phyloP scores from a whole-genome alignment of 73 alveolate genomes.

The Symbiodinium natans region DNA sequence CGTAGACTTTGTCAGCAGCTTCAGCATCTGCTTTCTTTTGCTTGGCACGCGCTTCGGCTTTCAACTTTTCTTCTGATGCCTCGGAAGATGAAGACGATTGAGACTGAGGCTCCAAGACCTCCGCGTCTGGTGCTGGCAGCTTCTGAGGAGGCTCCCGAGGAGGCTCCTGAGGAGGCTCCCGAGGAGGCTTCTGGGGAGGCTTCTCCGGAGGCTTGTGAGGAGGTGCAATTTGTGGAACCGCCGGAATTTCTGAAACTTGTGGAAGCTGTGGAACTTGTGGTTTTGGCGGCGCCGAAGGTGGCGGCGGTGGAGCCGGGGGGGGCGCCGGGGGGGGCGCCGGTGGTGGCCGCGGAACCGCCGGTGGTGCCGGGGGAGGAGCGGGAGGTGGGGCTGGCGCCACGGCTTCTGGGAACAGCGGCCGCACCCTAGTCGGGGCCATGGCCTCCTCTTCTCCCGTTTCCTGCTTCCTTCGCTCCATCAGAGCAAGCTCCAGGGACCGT shows the following conservation, averaged over 20 bases:
- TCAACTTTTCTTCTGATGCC: neutral
- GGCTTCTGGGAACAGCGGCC: neutral
- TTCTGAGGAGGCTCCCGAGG: too few relatives aligned
- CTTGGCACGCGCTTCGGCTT: slow-evolving; percentile 1
- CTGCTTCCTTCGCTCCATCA: slow-evolving; percentile 18
- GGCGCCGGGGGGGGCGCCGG: neutral
- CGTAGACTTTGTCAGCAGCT: slow-evolving; percentile 35
- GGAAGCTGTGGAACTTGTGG: neutral
- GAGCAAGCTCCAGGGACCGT: slow-evolving; percentile 26
- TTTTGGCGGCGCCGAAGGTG: neutral
- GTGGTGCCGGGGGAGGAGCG: slow-evolving; percentile 7
- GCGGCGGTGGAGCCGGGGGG: neutral
- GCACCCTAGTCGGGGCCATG: slow-evolving; percentile 6
- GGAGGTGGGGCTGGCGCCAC: slow-evolving; percentile 22
- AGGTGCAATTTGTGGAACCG: neutral
- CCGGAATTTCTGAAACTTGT: neutral
- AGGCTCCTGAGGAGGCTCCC: too few relatives aligned
- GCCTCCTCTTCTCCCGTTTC: neutral
- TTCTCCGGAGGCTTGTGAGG: neutral
- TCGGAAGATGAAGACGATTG: slow-evolving; percentile 6
- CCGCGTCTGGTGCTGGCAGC: too few relatives aligned
- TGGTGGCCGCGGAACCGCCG: neutral
- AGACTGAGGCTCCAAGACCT: too few relatives aligned
- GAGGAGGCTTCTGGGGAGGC: too few relatives aligned
- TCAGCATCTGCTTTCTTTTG: slow-evolving; percentile 68